Evolutionary conservation across 1,284 basidiomycete genomes (phyloP).

Genomic region (Amylostereum areolatum): DNA sequence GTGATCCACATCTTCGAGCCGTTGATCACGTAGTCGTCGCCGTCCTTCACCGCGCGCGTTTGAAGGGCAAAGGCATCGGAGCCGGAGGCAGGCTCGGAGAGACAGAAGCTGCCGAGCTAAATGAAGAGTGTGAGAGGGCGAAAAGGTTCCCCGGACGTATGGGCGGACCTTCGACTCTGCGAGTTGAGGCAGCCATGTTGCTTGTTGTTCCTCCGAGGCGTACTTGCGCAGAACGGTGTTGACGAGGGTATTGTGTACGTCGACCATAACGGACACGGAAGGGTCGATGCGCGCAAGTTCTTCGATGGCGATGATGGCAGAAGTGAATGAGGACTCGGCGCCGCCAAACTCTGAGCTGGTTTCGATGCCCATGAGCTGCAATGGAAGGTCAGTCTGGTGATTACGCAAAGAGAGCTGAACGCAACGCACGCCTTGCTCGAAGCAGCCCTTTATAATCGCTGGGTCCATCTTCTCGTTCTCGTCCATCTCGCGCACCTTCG

Average conservation of each 20-base stretch:
- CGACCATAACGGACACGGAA: constrained; percentile 93
- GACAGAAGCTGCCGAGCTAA: constrained; percentile 94
- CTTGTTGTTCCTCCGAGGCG: constrained; percentile 79
- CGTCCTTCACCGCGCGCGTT: constrained; percentile 85
- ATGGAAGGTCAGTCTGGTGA: not conserved
- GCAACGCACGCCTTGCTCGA: constrained; percentile 87
- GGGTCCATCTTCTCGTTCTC: constrained; percentile 96
- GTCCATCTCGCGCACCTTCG: constrained; percentile 95
- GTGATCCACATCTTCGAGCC: constrained; percentile 99
- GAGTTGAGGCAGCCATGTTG: constrained; percentile 86
- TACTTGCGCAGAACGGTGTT: constrained; percentile 93
- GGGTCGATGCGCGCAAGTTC: constrained; percentile 96
- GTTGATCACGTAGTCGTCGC: constrained; percentile 80
- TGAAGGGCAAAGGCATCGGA: constrained; percentile 97
- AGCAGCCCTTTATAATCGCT: constrained; percentile 81
- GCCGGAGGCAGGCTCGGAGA: constrained; percentile 90
- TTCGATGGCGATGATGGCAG: constrained; percentile 95
- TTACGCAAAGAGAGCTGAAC: too few relatives aligned
- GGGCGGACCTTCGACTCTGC: constrained; percentile 65
- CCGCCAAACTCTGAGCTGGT: constrained; percentile 82
- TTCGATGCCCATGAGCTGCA: constrained; percentile 95
- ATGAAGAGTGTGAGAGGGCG: not conserved
- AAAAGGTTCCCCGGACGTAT: not conserved
- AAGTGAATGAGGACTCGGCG: constrained; percentile 88
- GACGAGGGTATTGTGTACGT: constrained; percentile 98